A percentile compares a stretch with the other conserved stretches of the same genome.
Conservation (phyloP, 768 basidiomycete genomes). For the Hortiboletus campestris region DNA sequence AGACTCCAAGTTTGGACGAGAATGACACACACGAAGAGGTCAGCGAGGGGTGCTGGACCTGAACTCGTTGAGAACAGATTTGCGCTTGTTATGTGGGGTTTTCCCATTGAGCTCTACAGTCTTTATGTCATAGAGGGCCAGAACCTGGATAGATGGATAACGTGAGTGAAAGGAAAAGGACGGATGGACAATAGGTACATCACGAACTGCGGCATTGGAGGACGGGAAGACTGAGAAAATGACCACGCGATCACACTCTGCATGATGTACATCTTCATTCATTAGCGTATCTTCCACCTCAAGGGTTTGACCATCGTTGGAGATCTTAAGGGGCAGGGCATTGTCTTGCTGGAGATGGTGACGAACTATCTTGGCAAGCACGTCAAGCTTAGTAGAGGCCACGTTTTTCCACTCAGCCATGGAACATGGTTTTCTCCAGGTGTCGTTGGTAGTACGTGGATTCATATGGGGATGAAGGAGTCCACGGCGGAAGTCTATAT, state of each 20-base stretch:
- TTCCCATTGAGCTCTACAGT: background rate
- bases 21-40: too few species aligned
- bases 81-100: background rate
- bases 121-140: background rate
- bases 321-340: background rate
- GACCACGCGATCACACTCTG: background rate
- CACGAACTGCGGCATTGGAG: background rate
- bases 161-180: background rate
- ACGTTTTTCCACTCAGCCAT: background rate
- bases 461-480: slow-evolving; percentile 2
- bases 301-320: background rate
- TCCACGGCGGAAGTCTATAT: background rate
- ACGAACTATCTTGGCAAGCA: background rate
- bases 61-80: background rate
- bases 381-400: background rate
- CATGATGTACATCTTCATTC: background rate
- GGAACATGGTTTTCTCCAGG: background rate
- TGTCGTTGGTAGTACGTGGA: background rate
- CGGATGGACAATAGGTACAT: background rate
- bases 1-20: too few species aligned
- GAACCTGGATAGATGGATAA: background rate
- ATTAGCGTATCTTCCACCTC: background rate
- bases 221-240: background rate
- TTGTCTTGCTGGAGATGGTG: background rate
- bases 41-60: background rate